Percentiles rank a stretch among this genome's conserved stretches.
phyloP scores from a whole-genome alignment of 768 basidiomycete genomes.

The Russula griseocarnosa region DNA sequence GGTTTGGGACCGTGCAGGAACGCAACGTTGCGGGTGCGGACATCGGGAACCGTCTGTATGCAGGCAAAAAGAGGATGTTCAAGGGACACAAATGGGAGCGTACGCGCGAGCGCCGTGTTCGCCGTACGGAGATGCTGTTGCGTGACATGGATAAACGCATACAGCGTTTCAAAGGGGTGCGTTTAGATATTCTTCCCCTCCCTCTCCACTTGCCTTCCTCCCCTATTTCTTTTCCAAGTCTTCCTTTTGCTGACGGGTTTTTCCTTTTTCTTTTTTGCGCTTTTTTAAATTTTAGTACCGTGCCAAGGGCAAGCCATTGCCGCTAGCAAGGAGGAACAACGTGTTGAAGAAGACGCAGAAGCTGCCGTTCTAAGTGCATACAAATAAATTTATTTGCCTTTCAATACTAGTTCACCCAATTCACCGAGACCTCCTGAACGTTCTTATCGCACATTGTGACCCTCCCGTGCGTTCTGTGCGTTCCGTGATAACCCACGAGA shows the following conservation, averaged over 20 bases:
- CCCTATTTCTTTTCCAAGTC: too few relatives aligned
- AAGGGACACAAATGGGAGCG: slow-evolving; percentile 91
- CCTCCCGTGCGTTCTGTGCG: background rate
- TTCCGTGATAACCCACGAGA: background rate
- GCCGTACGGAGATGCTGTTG: slow-evolving; percentile 54
- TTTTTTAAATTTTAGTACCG: slow-evolving; percentile 26
- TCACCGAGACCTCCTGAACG: background rate
- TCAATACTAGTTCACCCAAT: background rate
- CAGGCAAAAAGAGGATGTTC: slow-evolving; percentile 81
- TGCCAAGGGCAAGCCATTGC: slow-evolving; percentile 23
- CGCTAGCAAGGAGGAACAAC: slow-evolving; percentile 21
- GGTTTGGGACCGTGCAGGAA: slow-evolving; percentile 33
- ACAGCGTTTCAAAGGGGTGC: slow-evolving; percentile 58
- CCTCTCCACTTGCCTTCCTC: too few relatives aligned
- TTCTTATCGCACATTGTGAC: slow-evolving; percentile 2
- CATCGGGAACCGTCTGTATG: slow-evolving; percentile 62
- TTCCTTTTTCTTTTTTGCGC: background rate
- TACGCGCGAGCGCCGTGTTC: slow-evolving; percentile 43
- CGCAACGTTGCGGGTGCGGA: slow-evolving; percentile 45
- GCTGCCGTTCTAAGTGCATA: slow-evolving; percentile 25
- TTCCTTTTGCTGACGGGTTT: slow-evolving; percentile 2
- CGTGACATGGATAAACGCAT: slow-evolving; percentile 68
- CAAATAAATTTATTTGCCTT: background rate
- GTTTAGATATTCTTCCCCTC: slow-evolving; percentile 7
- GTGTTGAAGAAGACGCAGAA: slow-evolving; percentile 27